Evolutionary conservation across 2,329 filamentous ascomycete species (phyloP).

Genomic region (Aspergillus sp.): DNA sequence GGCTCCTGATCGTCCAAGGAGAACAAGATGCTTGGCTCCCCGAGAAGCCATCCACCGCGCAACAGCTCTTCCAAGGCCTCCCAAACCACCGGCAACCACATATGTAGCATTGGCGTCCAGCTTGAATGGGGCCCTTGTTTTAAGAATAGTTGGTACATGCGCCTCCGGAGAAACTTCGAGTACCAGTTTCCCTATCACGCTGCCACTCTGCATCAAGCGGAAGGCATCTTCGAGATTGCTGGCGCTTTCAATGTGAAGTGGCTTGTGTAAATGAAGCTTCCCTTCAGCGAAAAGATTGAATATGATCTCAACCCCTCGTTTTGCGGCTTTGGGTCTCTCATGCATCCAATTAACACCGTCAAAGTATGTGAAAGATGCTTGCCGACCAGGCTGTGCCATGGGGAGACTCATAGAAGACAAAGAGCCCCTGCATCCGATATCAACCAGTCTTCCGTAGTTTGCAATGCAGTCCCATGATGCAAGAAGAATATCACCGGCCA

Average conservation of each 20-base stretch:
- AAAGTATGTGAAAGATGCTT: neutral
- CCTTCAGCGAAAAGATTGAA: conserved; percentile 4
- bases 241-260: conserved; percentile 15
- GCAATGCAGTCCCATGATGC: conserved; percentile 29
- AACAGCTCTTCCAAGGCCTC: conserved; percentile 9
- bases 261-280: conserved; percentile 28
- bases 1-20: conserved; percentile 10
- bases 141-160: neutral
- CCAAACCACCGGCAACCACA: conserved; percentile 11
- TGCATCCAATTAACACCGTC: neutral
- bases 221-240: conserved; percentile 26
- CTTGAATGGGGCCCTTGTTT: neutral
- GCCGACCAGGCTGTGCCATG: neutral
- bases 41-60: conserved; percentile 7
- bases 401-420: neutral
- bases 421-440: conserved; percentile 10
- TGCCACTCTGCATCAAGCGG: conserved; percentile 31
- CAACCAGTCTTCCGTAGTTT: conserved; percentile 27
- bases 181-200: conserved; percentile 43
- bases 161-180: neutral
- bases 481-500: conserved; percentile 25
- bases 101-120: conserved; percentile 4
- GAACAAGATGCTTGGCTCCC: conserved; percentile 7
- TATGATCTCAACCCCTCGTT: neutral
- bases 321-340: neutral